Conservation (phyloP, 2,329 filamentous ascomycete species). For the Cordyceps pruinosa region DNA sequence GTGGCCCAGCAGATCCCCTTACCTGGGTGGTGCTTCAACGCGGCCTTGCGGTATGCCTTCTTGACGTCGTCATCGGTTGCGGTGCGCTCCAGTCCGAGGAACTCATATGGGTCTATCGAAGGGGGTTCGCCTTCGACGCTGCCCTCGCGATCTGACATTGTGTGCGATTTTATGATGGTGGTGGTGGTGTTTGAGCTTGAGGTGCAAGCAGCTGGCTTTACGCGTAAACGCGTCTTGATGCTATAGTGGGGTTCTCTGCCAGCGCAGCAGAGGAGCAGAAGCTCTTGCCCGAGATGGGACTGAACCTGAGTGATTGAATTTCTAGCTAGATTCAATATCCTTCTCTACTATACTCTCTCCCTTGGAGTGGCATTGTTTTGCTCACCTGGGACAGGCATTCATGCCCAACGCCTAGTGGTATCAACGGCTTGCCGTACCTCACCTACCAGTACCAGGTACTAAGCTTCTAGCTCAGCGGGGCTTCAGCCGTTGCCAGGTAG, state of each 20-base stretch:
- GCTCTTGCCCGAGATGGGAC: background rate
- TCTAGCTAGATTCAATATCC: too few species aligned
- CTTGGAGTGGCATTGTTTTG: too few species aligned
- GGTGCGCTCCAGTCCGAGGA: slow-evolving; percentile 62
- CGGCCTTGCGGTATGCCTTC: slow-evolving; percentile 83
- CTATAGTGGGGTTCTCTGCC: background rate
- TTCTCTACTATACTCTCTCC: too few species aligned
- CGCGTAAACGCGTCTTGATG: slow-evolving; percentile 6
- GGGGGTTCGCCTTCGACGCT: slow-evolving; percentile 52
- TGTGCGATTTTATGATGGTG: slow-evolving; percentile 13
- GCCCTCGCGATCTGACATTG: slow-evolving; percentile 47
- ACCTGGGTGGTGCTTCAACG: slow-evolving; percentile 83
- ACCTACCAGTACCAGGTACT: too few species aligned
- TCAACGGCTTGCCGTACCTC: too few species aligned
- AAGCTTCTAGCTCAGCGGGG: background rate
- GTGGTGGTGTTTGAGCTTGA: background rate
- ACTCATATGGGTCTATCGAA: slow-evolving; percentile 67
- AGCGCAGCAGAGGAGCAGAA: background rate
- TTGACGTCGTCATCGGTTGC: slow-evolving; percentile 79
- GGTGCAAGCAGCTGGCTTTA: slow-evolving; percentile 6
- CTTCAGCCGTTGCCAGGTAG: background rate
- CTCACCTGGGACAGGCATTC: too few species aligned
- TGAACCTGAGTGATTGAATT: too few species aligned
- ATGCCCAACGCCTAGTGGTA: too few species aligned
- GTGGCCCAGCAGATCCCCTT: slow-evolving; percentile 21